A percentile compares a stretch with the other conserved stretches of the same genome.
These are phyloP conservation scores for Hyphopichia homilentoma DNA, from an alignment of 805 yeast species.

Conservation along the genomic window DNA sequence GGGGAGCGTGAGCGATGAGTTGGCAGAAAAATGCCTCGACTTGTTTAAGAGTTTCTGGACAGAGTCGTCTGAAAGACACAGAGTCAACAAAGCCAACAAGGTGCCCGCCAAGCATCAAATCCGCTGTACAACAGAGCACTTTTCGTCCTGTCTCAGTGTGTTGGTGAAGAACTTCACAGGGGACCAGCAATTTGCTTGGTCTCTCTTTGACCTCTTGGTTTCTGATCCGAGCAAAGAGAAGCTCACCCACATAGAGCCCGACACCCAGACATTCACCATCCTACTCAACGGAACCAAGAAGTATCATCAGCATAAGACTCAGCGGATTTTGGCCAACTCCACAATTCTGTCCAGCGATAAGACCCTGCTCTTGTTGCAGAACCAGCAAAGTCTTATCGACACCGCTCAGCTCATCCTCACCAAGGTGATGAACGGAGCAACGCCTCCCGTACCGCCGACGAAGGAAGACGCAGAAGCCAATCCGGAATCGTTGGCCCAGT, in stretches of 20 bases:
- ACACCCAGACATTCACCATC: slow-evolving; percentile 36
- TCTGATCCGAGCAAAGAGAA: slow-evolving; percentile 13
- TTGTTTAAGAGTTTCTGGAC: slow-evolving; percentile 16
- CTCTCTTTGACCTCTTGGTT: slow-evolving; percentile 26
- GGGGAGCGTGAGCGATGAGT: slow-evolving; percentile 24
- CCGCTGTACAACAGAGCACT: slow-evolving; percentile 22
- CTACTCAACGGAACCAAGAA: slow-evolving; percentile 32
- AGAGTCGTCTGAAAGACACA: slow-evolving; percentile 1
- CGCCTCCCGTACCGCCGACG: slow-evolving; percentile 33
- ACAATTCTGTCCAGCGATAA: slow-evolving; percentile 16
- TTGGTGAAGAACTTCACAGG: slow-evolving; percentile 30
- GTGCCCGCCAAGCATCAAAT: neutral
- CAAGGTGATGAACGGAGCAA: slow-evolving; percentile 24
- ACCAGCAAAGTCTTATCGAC: slow-evolving; percentile 23
- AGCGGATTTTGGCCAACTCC: slow-evolving; percentile 9
- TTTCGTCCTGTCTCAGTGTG: slow-evolving; percentile 35
- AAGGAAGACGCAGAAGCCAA: slow-evolving; percentile 17
- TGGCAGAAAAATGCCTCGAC: slow-evolving; percentile 16
- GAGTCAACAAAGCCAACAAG: neutral
- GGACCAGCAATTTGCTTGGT: slow-evolving; percentile 35
- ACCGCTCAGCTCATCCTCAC: slow-evolving; percentile 25
- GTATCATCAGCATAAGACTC: slow-evolving; percentile 13
- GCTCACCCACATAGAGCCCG: slow-evolving; percentile 17
- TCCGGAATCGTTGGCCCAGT: slow-evolving; percentile 15
- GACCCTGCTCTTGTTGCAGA: slow-evolving; percentile 17